These are phyloP conservation scores for Exophiala sp. DNA, from an alignment of 2,329 filamentous ascomycete genomes.

Conservation along the genomic window DNA sequence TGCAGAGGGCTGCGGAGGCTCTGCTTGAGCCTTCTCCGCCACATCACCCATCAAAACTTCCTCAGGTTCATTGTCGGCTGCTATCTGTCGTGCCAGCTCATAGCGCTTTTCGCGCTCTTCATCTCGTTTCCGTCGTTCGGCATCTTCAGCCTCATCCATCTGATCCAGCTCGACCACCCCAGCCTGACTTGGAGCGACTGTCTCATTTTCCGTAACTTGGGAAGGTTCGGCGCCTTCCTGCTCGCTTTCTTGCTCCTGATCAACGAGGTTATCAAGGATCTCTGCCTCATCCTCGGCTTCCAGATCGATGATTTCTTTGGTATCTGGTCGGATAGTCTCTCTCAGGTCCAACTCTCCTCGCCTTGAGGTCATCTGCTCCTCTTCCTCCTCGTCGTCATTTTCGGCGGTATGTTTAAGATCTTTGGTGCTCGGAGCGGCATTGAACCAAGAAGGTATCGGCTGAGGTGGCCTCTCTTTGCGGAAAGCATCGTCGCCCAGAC, in stretches of 20 bases:
- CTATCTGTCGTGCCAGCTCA: slow-evolving; percentile 25
- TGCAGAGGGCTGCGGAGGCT: slow-evolving; percentile 35
- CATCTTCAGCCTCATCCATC: slow-evolving; percentile 14
- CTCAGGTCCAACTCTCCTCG: slow-evolving; percentile 5
- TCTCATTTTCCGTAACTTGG: slow-evolving; percentile 6
- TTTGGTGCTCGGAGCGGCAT: slow-evolving; percentile 32
- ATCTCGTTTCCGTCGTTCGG: slow-evolving; percentile 22
- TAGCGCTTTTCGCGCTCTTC: slow-evolving; percentile 41
- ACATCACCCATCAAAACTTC: slow-evolving; percentile 39
- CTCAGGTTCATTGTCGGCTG: slow-evolving; percentile 21
- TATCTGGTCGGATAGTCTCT: slow-evolving; percentile 29
- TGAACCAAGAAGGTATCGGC: slow-evolving; percentile 45
- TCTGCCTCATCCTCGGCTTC: slow-evolving; percentile 31
- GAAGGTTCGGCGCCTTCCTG: neutral
- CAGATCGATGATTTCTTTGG: slow-evolving; percentile 38
- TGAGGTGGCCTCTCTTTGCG: slow-evolving; percentile 32
- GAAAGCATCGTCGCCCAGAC: slow-evolving; percentile 30
- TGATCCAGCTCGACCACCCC: slow-evolving; percentile 8
- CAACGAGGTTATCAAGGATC: slow-evolving; percentile 19
- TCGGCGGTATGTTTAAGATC: slow-evolving; percentile 19
- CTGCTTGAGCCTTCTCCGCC: slow-evolving; percentile 39
- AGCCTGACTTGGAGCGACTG: slow-evolving; percentile 6
- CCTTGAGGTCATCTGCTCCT: slow-evolving; percentile 14
- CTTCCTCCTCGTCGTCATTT: slow-evolving; percentile 25
- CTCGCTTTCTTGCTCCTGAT: slow-evolving; percentile 14